Conservation (phyloP, 2,329 filamentous ascomycete genomes). For the Aspergillus glaucus region DNA sequence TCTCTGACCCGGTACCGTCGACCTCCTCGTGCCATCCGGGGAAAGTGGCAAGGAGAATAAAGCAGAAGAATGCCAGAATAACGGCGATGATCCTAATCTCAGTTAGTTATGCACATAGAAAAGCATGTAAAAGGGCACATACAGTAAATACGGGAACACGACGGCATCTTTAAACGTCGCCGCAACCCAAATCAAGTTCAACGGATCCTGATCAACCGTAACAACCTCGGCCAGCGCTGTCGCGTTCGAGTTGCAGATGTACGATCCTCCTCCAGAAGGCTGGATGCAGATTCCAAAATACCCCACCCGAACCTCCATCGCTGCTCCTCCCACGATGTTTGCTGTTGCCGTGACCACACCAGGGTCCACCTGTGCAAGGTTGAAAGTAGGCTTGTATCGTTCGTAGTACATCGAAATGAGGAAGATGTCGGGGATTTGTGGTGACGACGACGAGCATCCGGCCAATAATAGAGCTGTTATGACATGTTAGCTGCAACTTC, state of each 20-base stretch:
- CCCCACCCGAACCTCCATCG: slow-evolving; percentile 83
- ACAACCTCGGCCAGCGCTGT: slow-evolving; percentile 87
- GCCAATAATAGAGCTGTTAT: slow-evolving; percentile 75
- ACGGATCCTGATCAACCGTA: slow-evolving; percentile 82
- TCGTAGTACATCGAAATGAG: slow-evolving; percentile 97
- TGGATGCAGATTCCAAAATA: slow-evolving; percentile 98
- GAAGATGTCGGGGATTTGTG: slow-evolving; percentile 91
- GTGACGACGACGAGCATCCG: slow-evolving; percentile 94
- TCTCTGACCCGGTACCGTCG: slow-evolving; percentile 71
- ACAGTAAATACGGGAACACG: slow-evolving; percentile 95
- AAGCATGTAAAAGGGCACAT: slow-evolving; percentile 35
- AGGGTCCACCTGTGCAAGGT: slow-evolving; percentile 84
- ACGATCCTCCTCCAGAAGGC: slow-evolving; percentile 72
- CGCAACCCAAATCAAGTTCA: slow-evolving; percentile 96
- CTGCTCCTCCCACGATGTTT: slow-evolving; percentile 80
- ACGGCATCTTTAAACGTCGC: slow-evolving; percentile 97
- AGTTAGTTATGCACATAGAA: slow-evolving; percentile 1
- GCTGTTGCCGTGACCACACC: slow-evolving; percentile 76
- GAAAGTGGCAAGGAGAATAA: slow-evolving; percentile 91
- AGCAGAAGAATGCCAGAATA: slow-evolving; percentile 92
- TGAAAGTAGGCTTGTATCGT: slow-evolving; percentile 72
- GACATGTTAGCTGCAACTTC: slow-evolving; percentile 15
- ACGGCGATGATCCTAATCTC: slow-evolving; percentile 80
- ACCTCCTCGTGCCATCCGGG: slow-evolving; percentile 94
- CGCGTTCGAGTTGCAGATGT: slow-evolving; percentile 95